phyloP scores from a whole-genome alignment of 2,329 filamentous ascomycete genomes.

The Cercospora janseana region DNA sequence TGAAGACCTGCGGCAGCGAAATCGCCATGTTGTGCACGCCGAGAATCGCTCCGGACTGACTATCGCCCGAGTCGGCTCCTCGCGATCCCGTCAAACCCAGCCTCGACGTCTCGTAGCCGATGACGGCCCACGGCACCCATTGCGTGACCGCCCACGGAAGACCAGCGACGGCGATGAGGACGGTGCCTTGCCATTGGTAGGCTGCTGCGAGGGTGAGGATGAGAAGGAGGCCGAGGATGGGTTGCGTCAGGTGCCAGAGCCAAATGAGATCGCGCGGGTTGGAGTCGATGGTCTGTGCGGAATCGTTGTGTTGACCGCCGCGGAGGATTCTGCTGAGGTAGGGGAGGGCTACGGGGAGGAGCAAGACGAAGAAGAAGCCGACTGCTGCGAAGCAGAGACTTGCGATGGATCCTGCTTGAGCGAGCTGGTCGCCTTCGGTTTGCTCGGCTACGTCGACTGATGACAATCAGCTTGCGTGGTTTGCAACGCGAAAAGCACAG shows the following conservation, averaged over 20 bases:
- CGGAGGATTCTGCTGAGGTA: conserved; percentile 5
- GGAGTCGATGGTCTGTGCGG: not conserved
- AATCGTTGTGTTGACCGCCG: not conserved
- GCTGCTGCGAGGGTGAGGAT: conserved; percentile 20
- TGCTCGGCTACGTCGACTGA: conserved; percentile 10
- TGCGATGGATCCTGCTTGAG: conserved; percentile 24
- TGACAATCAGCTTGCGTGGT: not conserved
- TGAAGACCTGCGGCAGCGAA: conserved; percentile 24
- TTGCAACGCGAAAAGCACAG: too few relatives aligned
- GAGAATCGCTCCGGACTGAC: conserved; percentile 22
- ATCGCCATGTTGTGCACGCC: conserved; percentile 28
- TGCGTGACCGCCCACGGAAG: conserved; percentile 26
- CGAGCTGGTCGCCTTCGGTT: conserved; percentile 17
- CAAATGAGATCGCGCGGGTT: conserved; percentile 17
- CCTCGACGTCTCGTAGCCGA: conserved; percentile 23
- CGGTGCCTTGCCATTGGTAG: conserved; percentile 27
- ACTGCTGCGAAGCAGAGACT: conserved; percentile 25
- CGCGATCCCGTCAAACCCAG: conserved; percentile 15
- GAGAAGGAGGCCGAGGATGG: conserved; percentile 22
- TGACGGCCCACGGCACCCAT: conserved; percentile 24
- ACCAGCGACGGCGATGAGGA: conserved; percentile 21
- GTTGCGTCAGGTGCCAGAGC: conserved; percentile 24
- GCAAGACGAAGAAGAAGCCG: conserved; percentile 23
- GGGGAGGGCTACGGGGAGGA: conserved; percentile 16
- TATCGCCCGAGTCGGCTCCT: conserved; percentile 10